These are phyloP conservation scores for Lasiodiplodia hormozganensis DNA, from an alignment of 2,329 filamentous ascomycete species.

Conservation along the genomic window DNA sequence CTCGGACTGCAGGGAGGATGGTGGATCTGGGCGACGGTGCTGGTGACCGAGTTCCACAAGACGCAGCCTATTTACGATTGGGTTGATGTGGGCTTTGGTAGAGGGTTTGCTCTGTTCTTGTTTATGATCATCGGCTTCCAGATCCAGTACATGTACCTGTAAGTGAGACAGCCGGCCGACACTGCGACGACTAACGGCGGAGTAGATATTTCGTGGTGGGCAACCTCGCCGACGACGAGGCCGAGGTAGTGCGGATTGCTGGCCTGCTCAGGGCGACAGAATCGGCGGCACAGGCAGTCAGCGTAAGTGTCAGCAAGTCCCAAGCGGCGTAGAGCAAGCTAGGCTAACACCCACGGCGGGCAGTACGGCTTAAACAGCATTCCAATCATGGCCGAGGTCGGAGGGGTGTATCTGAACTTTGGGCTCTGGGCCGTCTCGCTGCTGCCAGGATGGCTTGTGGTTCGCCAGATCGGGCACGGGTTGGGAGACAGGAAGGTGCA, in stretches of 20 bases:
- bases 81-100: constrained; percentile 67
- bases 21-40: constrained; percentile 75
- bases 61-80: constrained; percentile 71
- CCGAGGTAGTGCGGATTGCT: constrained; percentile 71
- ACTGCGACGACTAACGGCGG: neutral
- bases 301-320: constrained; percentile 37
- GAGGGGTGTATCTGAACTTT: constrained; percentile 75
- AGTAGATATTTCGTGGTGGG: constrained; percentile 71
- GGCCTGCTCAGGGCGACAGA: constrained; percentile 73
- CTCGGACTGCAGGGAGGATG: constrained; percentile 68
- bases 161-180: constrained; percentile 2
- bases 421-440: constrained; percentile 70
- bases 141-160: constrained; percentile 75
- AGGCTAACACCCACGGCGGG: neutral
- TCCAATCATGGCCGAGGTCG: constrained; percentile 67
- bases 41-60: constrained; percentile 66
- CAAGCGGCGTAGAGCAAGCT: neutral
- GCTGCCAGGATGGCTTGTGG: constrained; percentile 70
- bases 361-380: constrained; percentile 69
- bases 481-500: constrained; percentile 26
- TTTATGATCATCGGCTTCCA: constrained; percentile 73
- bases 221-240: constrained; percentile 66
- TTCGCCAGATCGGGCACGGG: constrained; percentile 47
- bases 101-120: constrained; percentile 70
- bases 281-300: constrained; percentile 75